These are phyloP conservation scores for Tetrapyrgos nigripes DNA, from an alignment of 1,284 basidiomycete genomes.

Conservation along the genomic window DNA sequence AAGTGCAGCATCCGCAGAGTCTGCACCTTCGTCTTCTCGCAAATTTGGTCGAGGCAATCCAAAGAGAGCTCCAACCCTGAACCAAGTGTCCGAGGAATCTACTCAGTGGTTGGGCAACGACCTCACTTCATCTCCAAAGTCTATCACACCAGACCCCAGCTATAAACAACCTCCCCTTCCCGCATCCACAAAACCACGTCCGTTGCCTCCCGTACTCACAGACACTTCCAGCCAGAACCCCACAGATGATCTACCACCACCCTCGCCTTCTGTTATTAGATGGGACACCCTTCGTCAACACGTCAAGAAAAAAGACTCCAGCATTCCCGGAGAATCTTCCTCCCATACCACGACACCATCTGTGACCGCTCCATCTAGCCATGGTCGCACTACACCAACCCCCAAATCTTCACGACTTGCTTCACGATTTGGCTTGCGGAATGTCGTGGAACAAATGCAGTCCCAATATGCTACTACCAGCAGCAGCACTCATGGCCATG, in stretches of 20 bases:
- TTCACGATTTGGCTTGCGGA: conserved; percentile 58
- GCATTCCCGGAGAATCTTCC: conserved; percentile 1
- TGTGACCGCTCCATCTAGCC: conserved; percentile 21
- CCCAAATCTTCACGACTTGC: conserved; percentile 63
- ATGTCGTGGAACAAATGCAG: conserved; percentile 65
- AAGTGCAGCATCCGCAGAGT: conserved; percentile 16
- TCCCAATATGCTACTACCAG: not conserved
- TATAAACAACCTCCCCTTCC: not conserved
- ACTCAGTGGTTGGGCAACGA: conserved; percentile 4
- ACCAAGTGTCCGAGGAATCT: conserved; percentile 10
- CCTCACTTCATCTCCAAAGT: conserved; percentile 8
- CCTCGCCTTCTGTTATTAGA: conserved; percentile 49
- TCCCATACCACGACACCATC: conserved; percentile 2
- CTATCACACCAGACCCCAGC: conserved; percentile 3
- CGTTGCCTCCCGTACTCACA: conserved; percentile 17
- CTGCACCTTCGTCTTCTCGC: conserved; percentile 20
- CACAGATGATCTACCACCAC: conserved; percentile 20
- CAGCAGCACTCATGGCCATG: not conserved
- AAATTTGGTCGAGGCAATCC: conserved; percentile 14
- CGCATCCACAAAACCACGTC: not conserved
- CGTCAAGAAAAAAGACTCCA: conserved; percentile 33
- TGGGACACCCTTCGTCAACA: conserved; percentile 62
- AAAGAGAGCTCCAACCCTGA: conserved; percentile 16
- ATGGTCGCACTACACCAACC: conserved; percentile 27
- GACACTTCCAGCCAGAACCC: conserved; percentile 18